Evolutionary conservation across 1,284 basidiomycete species (phyloP).

Genomic region (Tilletia walkeri): DNA sequence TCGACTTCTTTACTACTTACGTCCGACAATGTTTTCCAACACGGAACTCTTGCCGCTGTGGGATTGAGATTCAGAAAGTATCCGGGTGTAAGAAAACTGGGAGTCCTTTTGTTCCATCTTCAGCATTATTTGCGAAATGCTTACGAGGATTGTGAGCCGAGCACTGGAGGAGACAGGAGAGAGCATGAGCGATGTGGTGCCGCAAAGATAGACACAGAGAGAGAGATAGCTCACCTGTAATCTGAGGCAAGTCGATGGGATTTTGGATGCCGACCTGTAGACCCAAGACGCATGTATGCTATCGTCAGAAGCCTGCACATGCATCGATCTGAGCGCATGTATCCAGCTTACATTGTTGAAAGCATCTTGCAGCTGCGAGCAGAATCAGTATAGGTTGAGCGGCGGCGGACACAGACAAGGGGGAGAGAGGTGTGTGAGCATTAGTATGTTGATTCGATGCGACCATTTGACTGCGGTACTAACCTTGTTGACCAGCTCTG

Average conservation of each 20-base stretch:
- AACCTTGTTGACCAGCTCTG: slow-evolving; percentile 24
- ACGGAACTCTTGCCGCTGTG: slow-evolving; percentile 60
- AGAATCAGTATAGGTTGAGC: neutral
- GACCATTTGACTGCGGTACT: neutral
- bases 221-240: slow-evolving; percentile 48
- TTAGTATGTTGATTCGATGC: neutral
- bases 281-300: slow-evolving; percentile 13
- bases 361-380: slow-evolving; percentile 38
- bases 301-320: too few species aligned
- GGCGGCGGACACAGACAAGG: neutral
- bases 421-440: slow-evolving; percentile 3
- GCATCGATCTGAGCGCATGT: neutral
- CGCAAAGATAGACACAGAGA: too few species aligned
- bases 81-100: neutral
- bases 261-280: slow-evolving; percentile 46
- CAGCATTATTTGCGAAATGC: neutral
- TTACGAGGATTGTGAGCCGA: slow-evolving; percentile 57
- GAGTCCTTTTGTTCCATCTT: too few species aligned
- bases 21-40: slow-evolving; percentile 85
- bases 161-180: slow-evolving; percentile 20
- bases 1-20: slow-evolving; percentile 60
- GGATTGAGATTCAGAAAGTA: neutral
- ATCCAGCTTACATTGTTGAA: slow-evolving; percentile 35
- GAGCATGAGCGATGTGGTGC: too few species aligned
- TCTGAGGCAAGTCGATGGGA: slow-evolving; percentile 62